Evolutionary conservation across 108 stramenopile species (phyloP).

Genomic region (Discostella stelligeroides): DNA sequence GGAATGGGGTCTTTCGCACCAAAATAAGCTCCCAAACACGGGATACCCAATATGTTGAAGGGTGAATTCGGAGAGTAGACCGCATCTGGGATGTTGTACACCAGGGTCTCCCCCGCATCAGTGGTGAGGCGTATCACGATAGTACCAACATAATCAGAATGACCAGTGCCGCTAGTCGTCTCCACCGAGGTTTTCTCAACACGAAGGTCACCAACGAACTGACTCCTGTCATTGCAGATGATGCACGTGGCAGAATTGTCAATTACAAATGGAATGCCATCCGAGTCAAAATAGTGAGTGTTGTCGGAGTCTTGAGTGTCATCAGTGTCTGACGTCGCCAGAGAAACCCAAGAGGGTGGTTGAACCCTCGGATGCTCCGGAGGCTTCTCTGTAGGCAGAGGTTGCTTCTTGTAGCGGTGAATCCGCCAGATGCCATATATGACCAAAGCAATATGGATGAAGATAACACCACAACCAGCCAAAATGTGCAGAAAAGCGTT

Average conservation of each 20-base stretch:
- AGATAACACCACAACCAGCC: not conserved
- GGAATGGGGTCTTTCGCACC: not conserved
- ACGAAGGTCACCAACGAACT: not conserved
- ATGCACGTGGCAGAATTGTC: constrained; percentile 9
- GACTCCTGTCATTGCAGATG: not conserved
- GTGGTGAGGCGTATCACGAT: not conserved
- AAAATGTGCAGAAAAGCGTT: not conserved
- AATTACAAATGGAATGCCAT: constrained; percentile 2
- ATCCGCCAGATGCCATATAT: not conserved
- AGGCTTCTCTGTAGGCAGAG: no score
- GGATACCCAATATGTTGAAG: constrained; percentile 3
- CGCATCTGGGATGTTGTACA: not conserved
- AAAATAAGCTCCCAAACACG: constrained; percentile 5
- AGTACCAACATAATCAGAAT: not conserved
- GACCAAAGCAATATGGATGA: not conserved
- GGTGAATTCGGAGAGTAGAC: not conserved
- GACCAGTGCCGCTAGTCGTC: not conserved
- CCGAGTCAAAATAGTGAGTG: constrained; percentile 1
- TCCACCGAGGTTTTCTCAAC: not conserved
- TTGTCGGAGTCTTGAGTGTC: no score
- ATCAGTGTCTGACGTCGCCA: no score
- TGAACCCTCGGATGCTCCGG: no score
- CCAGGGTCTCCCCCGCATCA: not conserved
- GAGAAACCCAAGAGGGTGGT: no score
- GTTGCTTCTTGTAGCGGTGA: not conserved